phyloP scores from a whole-genome alignment of 148 eudicot genomes.

The Spergularia bocconei region DNA sequence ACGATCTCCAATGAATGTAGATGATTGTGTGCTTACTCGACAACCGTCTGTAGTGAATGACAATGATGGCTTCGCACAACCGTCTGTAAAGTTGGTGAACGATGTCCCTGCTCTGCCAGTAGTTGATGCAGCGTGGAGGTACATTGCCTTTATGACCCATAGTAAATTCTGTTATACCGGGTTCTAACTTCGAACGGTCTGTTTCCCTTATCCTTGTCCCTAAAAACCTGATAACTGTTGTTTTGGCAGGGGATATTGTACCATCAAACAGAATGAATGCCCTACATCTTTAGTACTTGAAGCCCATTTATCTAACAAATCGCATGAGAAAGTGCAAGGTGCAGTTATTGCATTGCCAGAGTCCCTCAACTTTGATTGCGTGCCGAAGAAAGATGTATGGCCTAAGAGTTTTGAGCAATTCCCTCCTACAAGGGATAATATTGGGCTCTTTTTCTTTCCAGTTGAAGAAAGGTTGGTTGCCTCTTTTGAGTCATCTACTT shows the following conservation, averaged over 20 bases:
- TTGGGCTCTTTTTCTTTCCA: slow-evolving; percentile 39
- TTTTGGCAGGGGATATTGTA: slow-evolving; percentile 28
- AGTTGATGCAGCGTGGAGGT: slow-evolving; percentile 33
- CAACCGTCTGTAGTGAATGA: background rate
- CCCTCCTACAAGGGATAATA: slow-evolving; percentile 29
- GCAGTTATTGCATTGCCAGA: slow-evolving; percentile 28
- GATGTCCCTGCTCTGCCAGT: slow-evolving; percentile 25
- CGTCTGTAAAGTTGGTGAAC: background rate
- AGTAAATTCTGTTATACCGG: background rate
- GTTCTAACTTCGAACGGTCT: background rate
- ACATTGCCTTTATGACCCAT: background rate
- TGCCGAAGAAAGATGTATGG: slow-evolving; percentile 27
- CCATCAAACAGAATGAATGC: slow-evolving; percentile 11
- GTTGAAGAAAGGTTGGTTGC: slow-evolving; percentile 29
- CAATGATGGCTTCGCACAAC: background rate
- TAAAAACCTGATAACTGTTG: background rate
- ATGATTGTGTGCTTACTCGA: slow-evolving; percentile 5
- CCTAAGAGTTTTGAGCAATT: slow-evolving; percentile 29
- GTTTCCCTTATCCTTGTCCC: background rate
- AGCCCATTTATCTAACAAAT: slow-evolving; percentile 40
- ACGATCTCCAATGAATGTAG: background rate
- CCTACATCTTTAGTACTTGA: slow-evolving; percentile 25
- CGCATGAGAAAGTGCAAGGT: slow-evolving; percentile 30
- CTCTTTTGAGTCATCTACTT: background rate
- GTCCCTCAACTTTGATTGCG: slow-evolving; percentile 17